A percentile compares a stretch with the other conserved stretches of the same genome.
Conservation (phyloP, 2,329 filamentous ascomycete genomes). For the Epichloe amarillans region DNA sequence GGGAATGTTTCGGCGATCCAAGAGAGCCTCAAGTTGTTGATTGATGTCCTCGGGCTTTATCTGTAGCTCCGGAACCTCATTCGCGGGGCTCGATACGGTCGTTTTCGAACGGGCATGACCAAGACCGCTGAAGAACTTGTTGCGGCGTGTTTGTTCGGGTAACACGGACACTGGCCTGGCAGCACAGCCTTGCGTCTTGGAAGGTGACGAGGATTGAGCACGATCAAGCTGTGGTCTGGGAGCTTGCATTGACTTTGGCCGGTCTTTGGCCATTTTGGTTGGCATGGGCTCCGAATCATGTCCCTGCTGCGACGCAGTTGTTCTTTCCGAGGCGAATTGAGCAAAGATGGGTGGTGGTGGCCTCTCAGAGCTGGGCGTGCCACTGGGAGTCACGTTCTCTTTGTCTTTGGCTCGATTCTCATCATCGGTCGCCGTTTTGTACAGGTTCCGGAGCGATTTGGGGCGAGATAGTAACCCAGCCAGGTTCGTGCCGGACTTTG, state of each 20-base stretch:
- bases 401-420: conserved; percentile 52
- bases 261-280: conserved; percentile 21
- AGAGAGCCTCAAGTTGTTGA: conserved; percentile 44
- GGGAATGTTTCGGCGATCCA: conserved; percentile 85
- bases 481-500: conserved; percentile 76
- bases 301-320: conserved; percentile 1
- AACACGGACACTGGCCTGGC: conserved; percentile 24
- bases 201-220: conserved; percentile 9
- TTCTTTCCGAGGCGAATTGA: conserved; percentile 41
- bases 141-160: conserved; percentile 23
- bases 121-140: conserved; percentile 21
- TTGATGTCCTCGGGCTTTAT: conserved; percentile 43
- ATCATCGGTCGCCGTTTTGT: conserved; percentile 39
- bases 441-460: conserved; percentile 58
- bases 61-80: conserved; percentile 31
- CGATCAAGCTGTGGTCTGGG: conserved; percentile 12
- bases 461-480: conserved; percentile 60
- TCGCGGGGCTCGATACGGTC: conserved; percentile 17
- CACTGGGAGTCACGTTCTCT: conserved; percentile 59
- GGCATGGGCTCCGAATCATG: background rate
- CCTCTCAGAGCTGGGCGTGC: conserved; percentile 11
- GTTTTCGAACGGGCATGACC: conserved; percentile 26
- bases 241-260: conserved; percentile 39
- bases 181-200: conserved; percentile 12
- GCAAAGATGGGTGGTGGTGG: conserved; percentile 67